These are phyloP conservation scores for Trichoderma guizhouense DNA, from an alignment of 2,329 filamentous ascomycete species.

Conservation along the genomic window DNA sequence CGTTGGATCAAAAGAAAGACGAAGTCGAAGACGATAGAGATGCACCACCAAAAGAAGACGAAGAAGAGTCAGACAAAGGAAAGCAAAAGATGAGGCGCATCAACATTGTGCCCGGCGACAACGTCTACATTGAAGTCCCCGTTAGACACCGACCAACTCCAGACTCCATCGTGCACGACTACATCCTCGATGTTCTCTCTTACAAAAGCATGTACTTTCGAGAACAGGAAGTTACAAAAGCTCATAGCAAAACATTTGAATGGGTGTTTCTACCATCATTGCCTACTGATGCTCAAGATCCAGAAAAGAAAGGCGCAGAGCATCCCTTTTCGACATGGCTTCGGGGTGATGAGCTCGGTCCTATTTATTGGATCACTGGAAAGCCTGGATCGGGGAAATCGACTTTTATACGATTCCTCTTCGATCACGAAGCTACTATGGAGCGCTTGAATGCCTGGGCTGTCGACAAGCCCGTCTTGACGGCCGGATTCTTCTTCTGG, in stretches of 20 bases:
- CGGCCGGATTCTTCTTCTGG: constrained; percentile 46
- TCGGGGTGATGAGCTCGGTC: constrained; percentile 19
- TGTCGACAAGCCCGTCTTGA: constrained; percentile 25
- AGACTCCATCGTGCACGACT: constrained; percentile 28
- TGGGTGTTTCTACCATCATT: constrained; percentile 33
- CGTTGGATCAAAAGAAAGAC: background rate
- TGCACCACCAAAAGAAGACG: background rate
- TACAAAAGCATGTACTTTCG: constrained; percentile 34
- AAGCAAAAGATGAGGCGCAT: background rate
- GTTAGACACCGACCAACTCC: constrained; percentile 18
- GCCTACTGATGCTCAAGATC: background rate
- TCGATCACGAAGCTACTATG: constrained; percentile 23
- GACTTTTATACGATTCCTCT: constrained; percentile 41
- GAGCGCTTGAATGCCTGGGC: constrained; percentile 29
- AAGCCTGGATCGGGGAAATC: constrained; percentile 47
- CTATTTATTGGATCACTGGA: constrained; percentile 38
- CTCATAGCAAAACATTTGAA: constrained; percentile 34
- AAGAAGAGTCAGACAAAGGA: background rate
- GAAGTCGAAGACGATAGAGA: background rate
- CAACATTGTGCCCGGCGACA: background rate
- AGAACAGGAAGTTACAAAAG: constrained; percentile 31
- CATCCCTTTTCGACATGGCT: constrained; percentile 30
- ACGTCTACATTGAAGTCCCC: background rate
- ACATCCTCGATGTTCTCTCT: constrained; percentile 31
- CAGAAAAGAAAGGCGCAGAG: constrained; percentile 9